Percentiles rank a stretch among this genome's conserved stretches.
Conservation (phyloP, 2,329 filamentous ascomycete species). For the Penicillium rolfsii region DNA sequence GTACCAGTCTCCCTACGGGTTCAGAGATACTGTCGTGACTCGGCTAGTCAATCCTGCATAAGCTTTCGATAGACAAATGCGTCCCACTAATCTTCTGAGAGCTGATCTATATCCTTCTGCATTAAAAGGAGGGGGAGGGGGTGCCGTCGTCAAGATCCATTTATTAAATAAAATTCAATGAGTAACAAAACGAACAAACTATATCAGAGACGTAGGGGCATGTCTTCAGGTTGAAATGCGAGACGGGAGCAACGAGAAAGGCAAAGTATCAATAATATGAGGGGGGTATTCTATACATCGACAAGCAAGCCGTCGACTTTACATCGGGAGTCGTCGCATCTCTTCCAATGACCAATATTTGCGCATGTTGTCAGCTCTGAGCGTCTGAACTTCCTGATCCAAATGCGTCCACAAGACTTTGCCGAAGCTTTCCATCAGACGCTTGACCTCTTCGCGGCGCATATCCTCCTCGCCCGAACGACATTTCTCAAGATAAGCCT, state of each 20-base stretch:
- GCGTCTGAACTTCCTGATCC: conserved; percentile 77
- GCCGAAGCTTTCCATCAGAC: conserved; percentile 76
- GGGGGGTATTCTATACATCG: conserved; percentile 4
- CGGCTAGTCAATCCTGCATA: conserved; percentile 1
- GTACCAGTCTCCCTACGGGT: neutral
- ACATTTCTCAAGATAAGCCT: conserved; percentile 67
- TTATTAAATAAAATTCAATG: neutral
- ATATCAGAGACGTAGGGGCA: neutral
- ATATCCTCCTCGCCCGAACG: conserved; percentile 64
- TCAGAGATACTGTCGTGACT: neutral
- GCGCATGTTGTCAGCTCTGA: conserved; percentile 86
- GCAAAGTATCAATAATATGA: neutral
- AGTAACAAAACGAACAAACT: neutral
- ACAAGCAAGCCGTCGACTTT: neutral
- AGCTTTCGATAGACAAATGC: neutral
- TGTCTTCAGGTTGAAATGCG: neutral
- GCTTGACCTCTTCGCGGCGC: conserved; percentile 62
- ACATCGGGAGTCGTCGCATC: conserved; percentile 72
- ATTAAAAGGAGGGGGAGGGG: too few relatives aligned
- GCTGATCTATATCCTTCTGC: neutral
- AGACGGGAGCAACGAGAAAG: neutral
- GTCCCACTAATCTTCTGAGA: neutral
- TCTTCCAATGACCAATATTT: conserved; percentile 78
- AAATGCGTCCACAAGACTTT: conserved; percentile 79
- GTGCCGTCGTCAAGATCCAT: neutral